These are phyloP conservation scores for Ilyonectria mors-panacis DNA, from an alignment of 2,329 filamentous ascomycete genomes.

Conservation along the genomic window DNA sequence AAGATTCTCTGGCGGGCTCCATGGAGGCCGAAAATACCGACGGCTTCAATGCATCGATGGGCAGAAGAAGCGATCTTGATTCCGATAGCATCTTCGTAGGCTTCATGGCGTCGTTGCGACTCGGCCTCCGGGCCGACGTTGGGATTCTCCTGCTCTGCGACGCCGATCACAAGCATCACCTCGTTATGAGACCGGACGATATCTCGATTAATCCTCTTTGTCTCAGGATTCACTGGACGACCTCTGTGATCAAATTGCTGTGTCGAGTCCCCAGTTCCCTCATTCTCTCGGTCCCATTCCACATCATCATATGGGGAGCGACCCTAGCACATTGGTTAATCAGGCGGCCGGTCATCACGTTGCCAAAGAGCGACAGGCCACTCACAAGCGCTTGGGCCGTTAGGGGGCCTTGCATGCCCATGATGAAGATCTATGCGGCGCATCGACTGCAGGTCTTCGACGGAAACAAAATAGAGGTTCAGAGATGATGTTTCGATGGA, in stretches of 20 bases:
- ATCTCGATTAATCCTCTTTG: constrained; percentile 68
- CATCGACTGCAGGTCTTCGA: constrained; percentile 18
- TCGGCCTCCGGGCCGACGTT: constrained; percentile 57
- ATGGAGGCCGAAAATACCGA: constrained; percentile 67
- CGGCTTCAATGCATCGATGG: constrained; percentile 55
- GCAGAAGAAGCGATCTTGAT: constrained; percentile 54
- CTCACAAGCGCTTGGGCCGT: constrained; percentile 71
- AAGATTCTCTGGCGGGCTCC: constrained; percentile 69
- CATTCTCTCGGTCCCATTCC: constrained; percentile 61
- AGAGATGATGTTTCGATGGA: background rate
- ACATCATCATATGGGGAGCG: constrained; percentile 74
- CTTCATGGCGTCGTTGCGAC: constrained; percentile 59
- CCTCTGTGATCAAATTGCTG: constrained; percentile 71
- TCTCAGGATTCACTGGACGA: constrained; percentile 69
- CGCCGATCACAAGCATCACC: constrained; percentile 74
- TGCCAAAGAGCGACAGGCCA: background rate
- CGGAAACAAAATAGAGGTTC: background rate
- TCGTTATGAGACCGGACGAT: constrained; percentile 74
- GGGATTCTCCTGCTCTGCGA: constrained; percentile 70
- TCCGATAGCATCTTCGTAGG: constrained; percentile 65
- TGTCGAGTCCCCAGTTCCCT: constrained; percentile 51
- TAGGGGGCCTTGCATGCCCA: constrained; percentile 70
- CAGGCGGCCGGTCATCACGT: constrained; percentile 1
- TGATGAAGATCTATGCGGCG: constrained; percentile 46
- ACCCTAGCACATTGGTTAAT: constrained; percentile 58